Evolutionary conservation across 148 eudicot species (phyloP), one percentile per base, ranked within the genome.

Genomic region (Cornus kousa): DNA sequence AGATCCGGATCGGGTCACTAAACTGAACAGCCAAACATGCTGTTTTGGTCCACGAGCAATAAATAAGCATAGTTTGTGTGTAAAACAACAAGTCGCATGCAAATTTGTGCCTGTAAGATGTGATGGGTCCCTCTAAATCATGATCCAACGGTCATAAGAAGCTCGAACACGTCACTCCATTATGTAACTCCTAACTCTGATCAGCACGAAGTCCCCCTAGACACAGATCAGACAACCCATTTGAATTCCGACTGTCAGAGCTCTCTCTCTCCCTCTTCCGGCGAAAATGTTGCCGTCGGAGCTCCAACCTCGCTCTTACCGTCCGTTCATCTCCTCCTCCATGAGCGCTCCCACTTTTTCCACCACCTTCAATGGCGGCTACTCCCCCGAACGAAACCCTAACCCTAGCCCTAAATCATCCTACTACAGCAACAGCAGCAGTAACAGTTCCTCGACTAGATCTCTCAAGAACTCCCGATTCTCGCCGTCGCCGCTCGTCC

Each of bases 221-320:
- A 62, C 24, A 5, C 66, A 62, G 66, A 62, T 62, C 66, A 62
- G 66, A 20, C 66, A 20, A 7, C 66, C 66, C 24, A 62, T n/a
- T 17, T 5, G 7, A 62, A 7, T n/a, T 20, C 66, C 23, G 66
- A 62, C 20, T n/a, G 7, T 14, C 23, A 17, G 37, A 35, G 37
- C 64, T 12, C 2, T 0, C 64, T 57, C 64, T 57, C 19, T 57
- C 66, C 20, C 66, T n/a, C 7, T 20, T 50, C 68, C 81, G 74
- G 74, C 64, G 37, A 73, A 71, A 68, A 91, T 93, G 95, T 81
- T 91, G 46, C 85, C 95, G 77, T 90, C 92, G 91, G 97, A 91
- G 89, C 87, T 91, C 50, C 85, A 90, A 46, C 81, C 94, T 17
- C 82, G 88, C 74, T 82, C 90, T 40, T 87, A 78, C 85, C 95